A percentile compares a stretch with the other conserved stretches of the same genome.
These are phyloP conservation scores for Domatiomyces globalis DNA, from an alignment of 2,329 filamentous ascomycete species.

Conservation along the genomic window DNA sequence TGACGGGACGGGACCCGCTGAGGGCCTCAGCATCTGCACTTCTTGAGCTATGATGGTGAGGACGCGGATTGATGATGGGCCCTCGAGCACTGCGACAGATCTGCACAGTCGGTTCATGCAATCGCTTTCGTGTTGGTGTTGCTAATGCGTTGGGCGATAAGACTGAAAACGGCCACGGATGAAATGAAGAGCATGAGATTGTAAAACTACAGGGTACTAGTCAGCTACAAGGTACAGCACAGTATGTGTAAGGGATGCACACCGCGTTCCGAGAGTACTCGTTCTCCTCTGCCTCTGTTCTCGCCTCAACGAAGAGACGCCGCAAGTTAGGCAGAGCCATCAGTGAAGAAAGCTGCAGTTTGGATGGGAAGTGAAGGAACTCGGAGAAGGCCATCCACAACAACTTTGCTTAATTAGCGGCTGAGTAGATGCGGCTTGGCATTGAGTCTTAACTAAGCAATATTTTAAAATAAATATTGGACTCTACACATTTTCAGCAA, in stretches of 20 bases:
- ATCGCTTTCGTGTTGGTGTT: conserved; percentile 22
- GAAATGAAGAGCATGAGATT: conserved; percentile 95
- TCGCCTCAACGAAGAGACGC: conserved; percentile 85
- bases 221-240: background rate
- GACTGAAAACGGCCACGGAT: conserved; percentile 83
- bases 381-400: too few species aligned
- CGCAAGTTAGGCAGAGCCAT: conserved; percentile 70
- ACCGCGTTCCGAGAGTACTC: conserved; percentile 89
- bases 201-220: conserved; percentile 58
- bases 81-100: too few species aligned
- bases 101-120: conserved; percentile 18
- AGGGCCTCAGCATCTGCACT: conserved; percentile 36
- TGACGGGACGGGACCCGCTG: conserved; percentile 22
- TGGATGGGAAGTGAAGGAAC: too few species aligned
- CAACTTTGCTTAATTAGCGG: too few species aligned
- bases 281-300: conserved; percentile 85
- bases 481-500: too few species aligned
- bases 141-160: conserved; percentile 76
- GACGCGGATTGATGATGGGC: conserved; percentile 36
- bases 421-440: too few species aligned
- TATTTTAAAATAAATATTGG: too few species aligned
- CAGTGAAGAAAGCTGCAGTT: background rate
- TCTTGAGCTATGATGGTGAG: conserved; percentile 56
- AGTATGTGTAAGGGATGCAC: conserved; percentile 24
- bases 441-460: too few species aligned